Evolutionary conservation across 2,329 filamentous ascomycete genomes (phyloP), one percentile per base, ranked within the genome.

Genomic region (Fusarium citri): DNA sequence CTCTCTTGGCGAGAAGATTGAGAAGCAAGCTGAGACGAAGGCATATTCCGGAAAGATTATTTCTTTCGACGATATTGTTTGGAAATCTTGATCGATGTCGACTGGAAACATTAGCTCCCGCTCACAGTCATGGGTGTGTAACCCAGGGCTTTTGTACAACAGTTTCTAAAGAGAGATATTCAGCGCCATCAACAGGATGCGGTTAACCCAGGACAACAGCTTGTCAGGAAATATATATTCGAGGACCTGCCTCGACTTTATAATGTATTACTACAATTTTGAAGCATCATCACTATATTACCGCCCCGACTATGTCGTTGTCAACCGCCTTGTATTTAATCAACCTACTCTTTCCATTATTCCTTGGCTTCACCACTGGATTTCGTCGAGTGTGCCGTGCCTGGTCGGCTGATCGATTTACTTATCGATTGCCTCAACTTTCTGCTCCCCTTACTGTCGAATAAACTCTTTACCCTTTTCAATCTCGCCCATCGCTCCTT

Each of bases 401-500:
- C 82, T 3, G 85, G 83, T 40, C 84, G 72, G 30, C 73, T 75
- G 15, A 79, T 70, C 6, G 81, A 78, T 37, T 84, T 73, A 50
- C 73, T 75, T 20, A 80, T 71, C 6, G 81, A 78, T 37, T 80
- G 79, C 57, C 79, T 81, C 55, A 84, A 77, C 75, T 86, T 90
- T 76, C 83, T 88, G 11, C 83, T 82, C 3, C 84, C 85, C 78
- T 92, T 93, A 8, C 87, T 84, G 66, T 91, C 89, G 74, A 94
- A 89, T 48, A 92, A 79, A 75, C 90, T 92, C 83, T 92, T 92
- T 61, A 94, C 90, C 61, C 88, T 86, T 73, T 89, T 86, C 68
- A 94, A 80, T 71, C 89, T 86, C n/a, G 89, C 87, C 91, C 91
- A 93, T 68, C 91, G 85, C 78, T 92, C 89, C 77, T 91, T 91